Conservation (phyloP, 495 filamentous ascomycete genomes). For the Hamigera avellanea region DNA sequence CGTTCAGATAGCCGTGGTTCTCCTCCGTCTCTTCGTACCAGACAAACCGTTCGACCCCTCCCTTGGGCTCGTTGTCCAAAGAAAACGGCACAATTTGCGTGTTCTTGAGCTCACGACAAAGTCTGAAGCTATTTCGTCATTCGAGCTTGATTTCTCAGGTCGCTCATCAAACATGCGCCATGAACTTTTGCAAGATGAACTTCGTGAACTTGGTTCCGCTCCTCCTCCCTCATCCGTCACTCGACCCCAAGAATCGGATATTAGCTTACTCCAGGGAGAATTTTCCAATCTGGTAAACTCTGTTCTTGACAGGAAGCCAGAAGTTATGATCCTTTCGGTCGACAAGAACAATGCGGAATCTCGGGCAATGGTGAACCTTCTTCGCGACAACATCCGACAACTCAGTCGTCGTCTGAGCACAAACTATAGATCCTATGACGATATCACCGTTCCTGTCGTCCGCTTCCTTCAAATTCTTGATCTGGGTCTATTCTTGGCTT, state of each 20-base stretch:
- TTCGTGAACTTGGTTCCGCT: slow-evolving; percentile 48
- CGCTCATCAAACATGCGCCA: slow-evolving; percentile 51
- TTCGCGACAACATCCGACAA: slow-evolving; percentile 61
- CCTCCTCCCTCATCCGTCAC: slow-evolving; percentile 55
- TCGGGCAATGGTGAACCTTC: slow-evolving; percentile 32
- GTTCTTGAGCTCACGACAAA: slow-evolving; percentile 41
- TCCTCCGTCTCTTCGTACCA: slow-evolving; percentile 71
- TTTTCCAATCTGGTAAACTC: slow-evolving; percentile 64
- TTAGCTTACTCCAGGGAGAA: slow-evolving; percentile 67
- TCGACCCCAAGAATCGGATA: slow-evolving; percentile 53
- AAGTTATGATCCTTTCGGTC: slow-evolving; percentile 19
- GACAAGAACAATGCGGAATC: slow-evolving; percentile 9
- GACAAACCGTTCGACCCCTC: slow-evolving; percentile 82
- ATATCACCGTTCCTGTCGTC: slow-evolving; percentile 66
- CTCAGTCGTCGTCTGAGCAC: slow-evolving; percentile 53
- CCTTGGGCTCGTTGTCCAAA: slow-evolving; percentile 58
- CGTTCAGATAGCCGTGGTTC: slow-evolving; percentile 28
- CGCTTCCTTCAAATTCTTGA: slow-evolving; percentile 75
- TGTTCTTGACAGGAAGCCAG: slow-evolving; percentile 45
- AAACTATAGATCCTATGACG: slow-evolving; percentile 66
- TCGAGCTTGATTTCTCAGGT: slow-evolving; percentile 58
- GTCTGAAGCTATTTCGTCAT: slow-evolving; percentile 47
- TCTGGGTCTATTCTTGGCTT: slow-evolving; percentile 56
- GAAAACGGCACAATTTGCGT: slow-evolving; percentile 48
- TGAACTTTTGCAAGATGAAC: slow-evolving; percentile 45